Conservation (phyloP, 2,329 filamentous ascomycete species). For the Apiospora saccharicola region DNA sequence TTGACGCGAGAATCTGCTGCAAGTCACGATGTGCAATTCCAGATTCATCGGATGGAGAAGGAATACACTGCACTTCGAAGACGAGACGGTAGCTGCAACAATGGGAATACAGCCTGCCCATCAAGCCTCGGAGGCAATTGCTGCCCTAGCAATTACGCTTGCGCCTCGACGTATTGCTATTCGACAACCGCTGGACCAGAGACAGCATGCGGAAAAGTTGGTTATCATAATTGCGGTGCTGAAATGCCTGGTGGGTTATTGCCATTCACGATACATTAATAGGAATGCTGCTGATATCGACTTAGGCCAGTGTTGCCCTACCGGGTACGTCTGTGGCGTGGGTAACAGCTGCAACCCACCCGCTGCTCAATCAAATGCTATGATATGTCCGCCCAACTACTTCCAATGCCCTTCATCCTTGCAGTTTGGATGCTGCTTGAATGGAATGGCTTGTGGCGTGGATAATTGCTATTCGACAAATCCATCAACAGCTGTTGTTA, state of each 20-base stretch:
- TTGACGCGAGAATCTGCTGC: conserved; percentile 28
- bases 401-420: conserved; percentile 58
- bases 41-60: conserved; percentile 39
- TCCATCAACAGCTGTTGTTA: conserved; percentile 53
- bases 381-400: conserved; percentile 53
- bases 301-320: conserved; percentile 54
- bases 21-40: conserved; percentile 30
- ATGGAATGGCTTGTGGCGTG: conserved; percentile 56
- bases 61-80: conserved; percentile 34
- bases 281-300: not conserved
- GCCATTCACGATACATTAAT: not conserved
- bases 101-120: conserved; percentile 36
- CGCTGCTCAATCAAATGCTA: conserved; percentile 48
- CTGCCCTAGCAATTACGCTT: conserved; percentile 57
- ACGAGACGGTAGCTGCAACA: conserved; percentile 37
- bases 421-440: conserved; percentile 61
- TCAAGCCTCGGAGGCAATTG: conserved; percentile 49
- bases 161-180: conserved; percentile 55
- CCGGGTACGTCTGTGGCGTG: conserved; percentile 52
- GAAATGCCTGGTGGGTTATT: conserved; percentile 23
- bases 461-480: conserved; percentile 57
- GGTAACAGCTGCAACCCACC: conserved; percentile 52
- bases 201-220: conserved; percentile 44
- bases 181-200: conserved; percentile 53
- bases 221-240: conserved; percentile 49